Evolutionary conservation across 805 yeast species (phyloP), one percentile per base, ranked within the genome.

Genomic region (Metschnikowia noctiluminum): DNA sequence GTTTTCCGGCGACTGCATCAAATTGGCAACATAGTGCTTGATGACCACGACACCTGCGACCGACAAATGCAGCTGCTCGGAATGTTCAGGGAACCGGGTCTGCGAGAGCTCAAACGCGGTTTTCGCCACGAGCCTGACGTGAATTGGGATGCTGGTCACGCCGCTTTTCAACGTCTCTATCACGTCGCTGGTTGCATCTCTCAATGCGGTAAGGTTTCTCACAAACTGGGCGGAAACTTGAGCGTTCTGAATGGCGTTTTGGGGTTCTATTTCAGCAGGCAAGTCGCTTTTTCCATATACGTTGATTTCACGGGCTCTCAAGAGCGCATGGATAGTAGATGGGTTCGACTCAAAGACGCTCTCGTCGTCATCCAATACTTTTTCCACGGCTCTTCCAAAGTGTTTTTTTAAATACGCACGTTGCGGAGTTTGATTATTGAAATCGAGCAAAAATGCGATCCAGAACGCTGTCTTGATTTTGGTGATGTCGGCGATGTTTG

Each of bases 271-370:
- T 4, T 43, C 61, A 16, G 72, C 64, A 2, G 70, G 59, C 49
- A 64, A 63, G 10, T 51, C 67, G 62, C 71, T 64, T 58, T 68
- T 50, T 1, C 76, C 75, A 35, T 63, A 53, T 1, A 68, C 57
- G 46, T 59, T 64, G 43, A 66, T 57, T 21, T 75, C 78, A 31
- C 59, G 62, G 12, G 69, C 70, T 16, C 68, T 58, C n/a, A 82
- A 52, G 2, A 56, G 59, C 28, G 63, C 58, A 60, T 79, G 79
- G 28, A 87, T 84, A 13, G 68, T 66, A 2, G 79, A 62, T 2
- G 98, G 98, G 62, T 90, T 88, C 47, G 91, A 81, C 61, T 91
- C 97, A 54, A 89, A 81, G 47, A 84, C 82, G 10, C 84, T 62
- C 31, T 74, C 79, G 16, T 73, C 77, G 55, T 76, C 76, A 27